Conservation (phyloP, 129 eudicot species). For the Logfia minima region DNA sequence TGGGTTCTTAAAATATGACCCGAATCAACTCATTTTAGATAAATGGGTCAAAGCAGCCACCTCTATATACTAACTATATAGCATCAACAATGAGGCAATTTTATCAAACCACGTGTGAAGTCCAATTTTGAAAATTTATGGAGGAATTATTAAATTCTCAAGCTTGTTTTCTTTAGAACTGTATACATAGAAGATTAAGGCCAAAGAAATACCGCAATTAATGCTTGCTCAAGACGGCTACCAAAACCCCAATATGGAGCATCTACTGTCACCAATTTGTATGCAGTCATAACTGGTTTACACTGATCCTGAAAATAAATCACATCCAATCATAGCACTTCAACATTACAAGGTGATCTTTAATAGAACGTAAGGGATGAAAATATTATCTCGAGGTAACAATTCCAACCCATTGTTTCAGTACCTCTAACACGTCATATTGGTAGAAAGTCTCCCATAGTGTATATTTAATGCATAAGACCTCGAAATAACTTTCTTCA, state of each 20-base stretch:
- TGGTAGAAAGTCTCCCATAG: too few relatives aligned
- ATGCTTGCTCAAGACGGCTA: slow-evolving; percentile 57
- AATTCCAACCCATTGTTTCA: too few relatives aligned
- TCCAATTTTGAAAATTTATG: too few relatives aligned
- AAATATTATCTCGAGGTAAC: too few relatives aligned
- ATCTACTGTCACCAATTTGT: slow-evolving; percentile 75
- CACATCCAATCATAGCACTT: neutral
- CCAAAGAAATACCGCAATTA: slow-evolving; percentile 53
- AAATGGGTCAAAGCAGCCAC: neutral
- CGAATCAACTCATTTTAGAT: neutral
- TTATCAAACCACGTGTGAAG: neutral
- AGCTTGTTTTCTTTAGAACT: too few relatives aligned
- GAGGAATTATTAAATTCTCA: too few relatives aligned
- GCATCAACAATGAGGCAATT: neutral
- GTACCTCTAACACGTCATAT: too few relatives aligned
- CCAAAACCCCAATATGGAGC: slow-evolving; percentile 92
- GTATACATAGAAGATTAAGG: neutral
- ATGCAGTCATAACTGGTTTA: slow-evolving; percentile 81
- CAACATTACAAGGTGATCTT: too few relatives aligned
- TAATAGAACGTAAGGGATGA: too few relatives aligned
- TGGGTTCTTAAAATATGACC: neutral
- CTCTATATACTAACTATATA: neutral
- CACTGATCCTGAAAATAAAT: slow-evolving; percentile 52
- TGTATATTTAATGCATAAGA: too few relatives aligned
- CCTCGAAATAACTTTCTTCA: too few relatives aligned